Evolutionary conservation across 75 land plant genomes (phyloP).

Genomic region (Pinus albicaulis): DNA sequence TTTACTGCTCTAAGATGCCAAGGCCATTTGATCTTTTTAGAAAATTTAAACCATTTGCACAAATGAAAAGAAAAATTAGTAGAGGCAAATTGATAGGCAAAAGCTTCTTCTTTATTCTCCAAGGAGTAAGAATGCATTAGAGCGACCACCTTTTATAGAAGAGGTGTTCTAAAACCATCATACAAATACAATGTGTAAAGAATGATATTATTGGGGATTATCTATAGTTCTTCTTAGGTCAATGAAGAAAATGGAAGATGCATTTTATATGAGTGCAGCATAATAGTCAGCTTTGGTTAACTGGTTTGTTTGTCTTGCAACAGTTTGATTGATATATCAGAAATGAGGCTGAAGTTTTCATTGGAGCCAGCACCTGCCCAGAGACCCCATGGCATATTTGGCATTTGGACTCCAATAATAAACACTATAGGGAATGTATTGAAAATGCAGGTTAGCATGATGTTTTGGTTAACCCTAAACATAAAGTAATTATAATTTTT

Average conservation of each 20-base stretch:
- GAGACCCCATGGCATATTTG: slow-evolving; percentile 90
- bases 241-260: not conserved
- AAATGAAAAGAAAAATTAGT: no score
- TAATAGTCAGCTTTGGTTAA: slow-evolving; percentile 1
- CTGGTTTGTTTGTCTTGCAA: slow-evolving; percentile 9
- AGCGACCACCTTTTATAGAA: no score
- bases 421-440: slow-evolving; percentile 88
- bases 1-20: no score
- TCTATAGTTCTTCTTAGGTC: not conserved
- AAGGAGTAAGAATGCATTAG: no score
- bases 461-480: not conserved
- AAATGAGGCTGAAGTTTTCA: slow-evolving; percentile 72
- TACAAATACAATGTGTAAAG: no score
- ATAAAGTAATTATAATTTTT: slow-evolving; percentile 1
- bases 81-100: no score
- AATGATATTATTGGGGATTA: not conserved
- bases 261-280: not conserved
- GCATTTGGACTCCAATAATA: slow-evolving; percentile 92
- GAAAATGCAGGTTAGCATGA: slow-evolving; percentile 78
- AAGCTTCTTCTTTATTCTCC: no score
- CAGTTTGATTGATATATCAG: slow-evolving; percentile 87
- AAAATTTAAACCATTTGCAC: no score
- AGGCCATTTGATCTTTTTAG: no score
- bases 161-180: no score
- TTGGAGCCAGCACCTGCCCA: slow-evolving; percentile 84